phyloP scores from a whole-genome alignment of 805 yeast species.

The Starmerella gropengiesseri region DNA sequence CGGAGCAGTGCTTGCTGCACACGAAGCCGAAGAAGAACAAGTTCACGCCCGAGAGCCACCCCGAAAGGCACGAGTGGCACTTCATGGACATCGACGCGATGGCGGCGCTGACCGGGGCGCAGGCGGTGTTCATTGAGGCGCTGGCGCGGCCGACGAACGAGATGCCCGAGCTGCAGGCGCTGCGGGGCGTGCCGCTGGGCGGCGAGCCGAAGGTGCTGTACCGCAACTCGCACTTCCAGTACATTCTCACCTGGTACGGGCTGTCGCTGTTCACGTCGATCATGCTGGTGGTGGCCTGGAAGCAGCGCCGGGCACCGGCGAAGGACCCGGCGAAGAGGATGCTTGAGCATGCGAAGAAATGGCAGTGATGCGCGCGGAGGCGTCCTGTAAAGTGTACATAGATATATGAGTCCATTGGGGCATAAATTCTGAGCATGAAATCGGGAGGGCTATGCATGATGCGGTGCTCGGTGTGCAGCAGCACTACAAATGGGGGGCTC shows the following conservation, averaged over 20 bases:
- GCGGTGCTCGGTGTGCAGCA: background rate
- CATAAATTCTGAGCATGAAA: no score
- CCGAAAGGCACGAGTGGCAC: constrained; percentile 58
- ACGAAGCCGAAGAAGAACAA: constrained; percentile 51
- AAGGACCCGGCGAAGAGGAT: constrained; percentile 21
- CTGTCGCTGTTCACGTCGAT: constrained; percentile 62
- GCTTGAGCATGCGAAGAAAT: constrained; percentile 26
- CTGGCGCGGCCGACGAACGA: constrained; percentile 41
- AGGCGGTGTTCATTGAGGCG: constrained; percentile 69
- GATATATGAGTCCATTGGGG: no score
- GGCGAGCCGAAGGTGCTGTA: constrained; percentile 68
- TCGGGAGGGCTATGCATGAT: no score
- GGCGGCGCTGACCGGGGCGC: constrained; percentile 54
- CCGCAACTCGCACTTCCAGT: constrained; percentile 83
- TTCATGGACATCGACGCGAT: constrained; percentile 74
- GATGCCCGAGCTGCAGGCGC: constrained; percentile 44
- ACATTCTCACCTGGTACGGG: constrained; percentile 92
- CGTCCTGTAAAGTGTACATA: background rate
- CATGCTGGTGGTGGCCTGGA: constrained; percentile 46
- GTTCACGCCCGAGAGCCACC: constrained; percentile 62
- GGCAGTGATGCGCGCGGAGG: constrained; percentile 17
- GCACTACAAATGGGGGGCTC: background rate
- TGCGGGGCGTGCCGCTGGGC: constrained; percentile 86
- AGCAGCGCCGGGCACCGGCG: constrained; percentile 29
- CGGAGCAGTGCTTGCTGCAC: constrained; percentile 63